phyloP scores from a whole-genome alignment of 176 grass and related monocot genomes.

The Musa itinerans region DNA sequence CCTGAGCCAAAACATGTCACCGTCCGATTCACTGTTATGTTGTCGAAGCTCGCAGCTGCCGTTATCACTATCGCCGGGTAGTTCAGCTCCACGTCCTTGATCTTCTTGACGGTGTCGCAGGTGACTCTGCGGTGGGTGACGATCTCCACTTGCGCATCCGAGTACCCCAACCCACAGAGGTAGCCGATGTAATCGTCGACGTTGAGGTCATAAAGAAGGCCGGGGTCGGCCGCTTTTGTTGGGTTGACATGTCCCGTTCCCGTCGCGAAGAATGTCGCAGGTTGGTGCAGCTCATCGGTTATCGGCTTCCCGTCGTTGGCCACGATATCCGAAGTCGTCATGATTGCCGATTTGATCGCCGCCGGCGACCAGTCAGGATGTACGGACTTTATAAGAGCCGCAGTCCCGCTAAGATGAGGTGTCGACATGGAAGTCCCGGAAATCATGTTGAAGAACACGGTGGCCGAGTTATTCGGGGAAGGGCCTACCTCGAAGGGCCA shows the following conservation, averaged over 20 bases:
- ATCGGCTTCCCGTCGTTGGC: conserved; percentile 25
- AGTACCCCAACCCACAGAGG: conserved; percentile 41
- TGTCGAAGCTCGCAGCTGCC: background rate
- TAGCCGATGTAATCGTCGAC: conserved; percentile 21
- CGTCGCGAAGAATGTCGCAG: conserved; percentile 30
- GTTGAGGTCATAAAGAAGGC: conserved; percentile 30
- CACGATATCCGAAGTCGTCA: conserved; percentile 43
- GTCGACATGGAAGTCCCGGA: conserved; percentile 69
- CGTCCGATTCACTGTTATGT: conserved; percentile 16
- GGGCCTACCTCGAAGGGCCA: conserved; percentile 38
- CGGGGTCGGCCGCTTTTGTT: conserved; percentile 31
- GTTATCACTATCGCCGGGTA: conserved; percentile 26
- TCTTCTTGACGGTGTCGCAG: conserved; percentile 15
- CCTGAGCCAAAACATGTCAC: conserved; percentile 30
- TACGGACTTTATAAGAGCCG: conserved; percentile 37
- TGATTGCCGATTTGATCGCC: conserved; percentile 55
- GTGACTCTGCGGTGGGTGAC: conserved; percentile 18
- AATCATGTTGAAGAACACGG: conserved; percentile 25
- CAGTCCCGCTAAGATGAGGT: conserved; percentile 49
- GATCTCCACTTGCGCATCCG: conserved; percentile 7
- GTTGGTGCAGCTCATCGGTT: conserved; percentile 13
- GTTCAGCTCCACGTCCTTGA: conserved; percentile 26
- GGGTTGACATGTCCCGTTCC: conserved; percentile 49
- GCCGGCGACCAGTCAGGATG: conserved; percentile 43
- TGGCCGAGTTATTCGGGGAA: background rate